Evolutionary conservation across 495 filamentous ascomycete species (phyloP), one percentile per base, ranked within the genome.

Genomic region (Daldinia bambusicola): DNA sequence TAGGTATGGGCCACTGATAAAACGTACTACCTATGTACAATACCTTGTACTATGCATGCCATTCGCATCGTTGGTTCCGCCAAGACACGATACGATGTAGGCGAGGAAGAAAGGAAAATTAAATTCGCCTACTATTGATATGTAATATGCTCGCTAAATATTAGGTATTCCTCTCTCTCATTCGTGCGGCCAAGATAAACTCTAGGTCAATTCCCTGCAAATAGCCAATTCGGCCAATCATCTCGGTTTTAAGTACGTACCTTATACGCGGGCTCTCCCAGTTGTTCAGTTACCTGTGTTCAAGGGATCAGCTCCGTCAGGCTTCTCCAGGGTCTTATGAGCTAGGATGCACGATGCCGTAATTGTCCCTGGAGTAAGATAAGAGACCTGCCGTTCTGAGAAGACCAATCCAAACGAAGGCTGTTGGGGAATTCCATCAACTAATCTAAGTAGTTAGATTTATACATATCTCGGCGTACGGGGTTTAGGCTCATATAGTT

Each of bases 251-350:
- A n/a, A 31, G 30, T 59, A 59, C 38, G 36, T 65, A 41, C n/a
- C n/a, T n/a, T 65, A 41, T 37, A 43, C 36, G 36, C 51, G 55
- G n/a, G 50, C 30, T 61, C 57, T 34, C 52, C 52, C n/a, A n/a
- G n/a, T n/a, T n/a, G n/a, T n/a, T n/a, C n/a, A 52, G 53, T 45
- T 18, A 26, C 26, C 26, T 26, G 14, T 38, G 4, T 45, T 55
- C 63, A 62, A 52, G 61, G 64, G 60, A 68, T 63, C 60, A 64
- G 64, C 55, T 72, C 64, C 69, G 61, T 37, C 31, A 51, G 50
- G n/a, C 41, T 66, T 51, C 31, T 57, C 51, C 36, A 66, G 63
- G 56, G 43, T 22, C 20, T 36, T 55, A 16, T 56, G 53, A 37
- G 38, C 69, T 66, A 13, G 45, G 59, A 68, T 57, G 64, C 60